A percentile compares a stretch with the other conserved stretches of the same genome.
Evolutionary conservation across 306 rosid genomes (phyloP).

Genomic region (Heteromeles arbutifolia): DNA sequence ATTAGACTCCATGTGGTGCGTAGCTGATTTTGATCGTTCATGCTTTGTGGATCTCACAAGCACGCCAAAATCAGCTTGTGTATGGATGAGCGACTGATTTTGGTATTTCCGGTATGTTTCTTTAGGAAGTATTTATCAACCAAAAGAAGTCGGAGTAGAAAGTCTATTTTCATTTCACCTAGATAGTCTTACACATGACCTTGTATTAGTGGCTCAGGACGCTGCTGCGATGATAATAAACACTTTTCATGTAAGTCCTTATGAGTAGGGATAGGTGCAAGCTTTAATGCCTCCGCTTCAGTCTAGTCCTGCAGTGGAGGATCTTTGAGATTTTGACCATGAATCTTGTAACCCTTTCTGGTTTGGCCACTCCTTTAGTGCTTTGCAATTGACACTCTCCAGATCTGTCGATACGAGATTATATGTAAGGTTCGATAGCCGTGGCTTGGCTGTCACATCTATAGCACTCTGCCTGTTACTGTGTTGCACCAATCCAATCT

Average conservation of each 20-base stretch:
- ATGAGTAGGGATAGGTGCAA: neutral
- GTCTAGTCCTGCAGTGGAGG: neutral
- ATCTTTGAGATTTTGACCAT: neutral
- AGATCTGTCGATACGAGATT: neutral
- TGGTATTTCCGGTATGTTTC: neutral
- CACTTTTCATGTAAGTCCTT: too few relatives aligned
- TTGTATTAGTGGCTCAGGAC: too few relatives aligned
- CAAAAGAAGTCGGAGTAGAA: too few relatives aligned
- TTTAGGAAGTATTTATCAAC: too few relatives aligned
- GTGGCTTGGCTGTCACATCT: constrained; percentile 30
- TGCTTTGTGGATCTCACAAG: neutral
- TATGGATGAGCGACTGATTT: too few relatives aligned
- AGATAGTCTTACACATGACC: too few relatives aligned
- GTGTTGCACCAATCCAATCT: neutral
- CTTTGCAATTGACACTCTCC: neutral
- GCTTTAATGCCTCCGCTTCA: neutral
- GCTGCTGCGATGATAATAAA: rapidly evolving
- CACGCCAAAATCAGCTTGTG: too few relatives aligned
- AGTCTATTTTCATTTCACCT: too few relatives aligned
- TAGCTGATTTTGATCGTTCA: too few relatives aligned
- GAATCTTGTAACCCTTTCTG: neutral
- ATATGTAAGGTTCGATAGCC: constrained; percentile 1
- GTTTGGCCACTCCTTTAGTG: neutral
- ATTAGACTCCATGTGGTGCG: neutral
- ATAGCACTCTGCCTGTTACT: constrained; percentile 5